Conservation (phyloP, 768 basidiomycete genomes). For the Mycena latifolia region DNA sequence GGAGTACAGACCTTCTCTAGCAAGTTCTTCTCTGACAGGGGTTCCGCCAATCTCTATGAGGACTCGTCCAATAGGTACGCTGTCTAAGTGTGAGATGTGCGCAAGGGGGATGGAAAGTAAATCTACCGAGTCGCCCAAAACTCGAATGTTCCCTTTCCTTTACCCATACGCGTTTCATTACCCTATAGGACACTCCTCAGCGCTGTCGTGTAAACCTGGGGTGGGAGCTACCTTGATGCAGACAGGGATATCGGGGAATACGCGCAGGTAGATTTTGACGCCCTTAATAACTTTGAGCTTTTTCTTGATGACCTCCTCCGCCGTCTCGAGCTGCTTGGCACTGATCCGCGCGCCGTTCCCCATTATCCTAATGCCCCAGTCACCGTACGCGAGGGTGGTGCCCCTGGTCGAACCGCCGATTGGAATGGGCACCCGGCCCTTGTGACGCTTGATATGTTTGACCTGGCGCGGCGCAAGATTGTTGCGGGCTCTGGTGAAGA, state of each 20-base stretch:
- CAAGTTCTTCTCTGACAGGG: slow-evolving; percentile 92
- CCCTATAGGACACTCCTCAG: slow-evolving; percentile 66
- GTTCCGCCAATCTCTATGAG: slow-evolving; percentile 94
- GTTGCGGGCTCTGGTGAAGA: slow-evolving; percentile 61
- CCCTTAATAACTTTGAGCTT: slow-evolving; percentile 94
- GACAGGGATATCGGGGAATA: slow-evolving; percentile 97
- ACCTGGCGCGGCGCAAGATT: slow-evolving; percentile 88
- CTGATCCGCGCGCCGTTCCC: slow-evolving; percentile 84
- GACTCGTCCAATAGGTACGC: slow-evolving; percentile 90
- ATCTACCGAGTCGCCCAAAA: slow-evolving; percentile 93
- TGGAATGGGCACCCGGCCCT: slow-evolving; percentile 88
- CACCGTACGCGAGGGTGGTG: slow-evolving; percentile 91
- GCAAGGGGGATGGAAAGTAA: slow-evolving; percentile 36
- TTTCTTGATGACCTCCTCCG: slow-evolving; percentile 89
- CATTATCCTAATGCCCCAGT: slow-evolving; percentile 93
- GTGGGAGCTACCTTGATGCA: slow-evolving; percentile 99
- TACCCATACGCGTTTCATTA: slow-evolving; percentile 99
- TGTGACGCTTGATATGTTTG: slow-evolving; percentile 90
- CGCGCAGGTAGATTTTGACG: slow-evolving; percentile 84
- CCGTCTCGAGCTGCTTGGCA: slow-evolving; percentile 91
- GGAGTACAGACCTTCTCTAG: slow-evolving; percentile 80
- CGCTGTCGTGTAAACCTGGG: no score
- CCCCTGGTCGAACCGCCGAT: slow-evolving; percentile 94
- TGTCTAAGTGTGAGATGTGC: slow-evolving; percentile 43
- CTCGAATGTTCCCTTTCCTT: slow-evolving; percentile 98